phyloP scores from a whole-genome alignment of 768 basidiomycete genomes.

The Cystobasidium onofrii region DNA sequence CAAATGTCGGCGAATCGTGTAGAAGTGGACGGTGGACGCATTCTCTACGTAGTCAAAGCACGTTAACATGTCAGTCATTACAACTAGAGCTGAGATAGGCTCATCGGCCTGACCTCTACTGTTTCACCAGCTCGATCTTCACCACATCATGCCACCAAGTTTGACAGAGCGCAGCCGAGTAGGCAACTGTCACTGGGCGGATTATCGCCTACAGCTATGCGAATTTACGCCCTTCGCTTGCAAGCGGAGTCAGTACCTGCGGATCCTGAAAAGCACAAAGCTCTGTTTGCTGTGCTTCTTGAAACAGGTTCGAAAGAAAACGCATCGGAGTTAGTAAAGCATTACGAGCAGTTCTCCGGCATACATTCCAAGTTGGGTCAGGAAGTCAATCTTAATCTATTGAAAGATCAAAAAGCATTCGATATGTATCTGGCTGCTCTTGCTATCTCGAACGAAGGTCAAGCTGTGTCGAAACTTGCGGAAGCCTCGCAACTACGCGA shows the following conservation, averaged over 20 bases:
- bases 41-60: not conserved
- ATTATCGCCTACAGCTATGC: slow-evolving; percentile 26
- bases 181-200: slow-evolving; percentile 1
- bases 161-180: not conserved
- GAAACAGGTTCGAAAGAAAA: slow-evolving; percentile 19
- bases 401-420: slow-evolving; percentile 27
- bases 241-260: slow-evolving; percentile 22
- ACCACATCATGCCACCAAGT: not conserved
- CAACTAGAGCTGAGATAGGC: too few species aligned
- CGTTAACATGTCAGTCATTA: not conserved
- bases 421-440: slow-evolving; percentile 28
- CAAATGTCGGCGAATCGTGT: not conserved
- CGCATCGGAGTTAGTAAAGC: slow-evolving; percentile 19
- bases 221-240: slow-evolving; percentile 11
- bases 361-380: not conserved
- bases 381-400: not conserved
- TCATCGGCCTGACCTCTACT: too few species aligned
- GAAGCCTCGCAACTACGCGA: slow-evolving; percentile 22
- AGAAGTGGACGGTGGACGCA: not conserved
- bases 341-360: slow-evolving; percentile 18
- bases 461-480: slow-evolving; percentile 22
- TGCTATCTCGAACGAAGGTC: slow-evolving; percentile 24
- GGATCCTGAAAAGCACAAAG: slow-evolving; percentile 16
- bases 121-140: not conserved
- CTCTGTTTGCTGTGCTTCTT: slow-evolving; percentile 9